These are phyloP conservation scores for Colletotrichum kahawae DNA, from an alignment of 2,329 filamentous ascomycete genomes.

Conservation along the genomic window DNA sequence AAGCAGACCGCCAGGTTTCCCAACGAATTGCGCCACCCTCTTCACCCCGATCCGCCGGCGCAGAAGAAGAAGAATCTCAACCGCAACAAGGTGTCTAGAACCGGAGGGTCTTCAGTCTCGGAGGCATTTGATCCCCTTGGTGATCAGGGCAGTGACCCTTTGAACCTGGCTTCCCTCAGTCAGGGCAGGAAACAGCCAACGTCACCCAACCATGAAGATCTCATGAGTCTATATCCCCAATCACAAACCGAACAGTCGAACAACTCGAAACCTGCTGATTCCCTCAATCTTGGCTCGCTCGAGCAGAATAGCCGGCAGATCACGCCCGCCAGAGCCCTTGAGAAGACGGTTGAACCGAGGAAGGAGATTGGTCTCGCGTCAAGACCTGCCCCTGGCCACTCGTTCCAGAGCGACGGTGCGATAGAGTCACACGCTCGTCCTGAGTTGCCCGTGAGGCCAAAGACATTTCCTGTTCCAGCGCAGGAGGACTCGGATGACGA, in stretches of 20 bases:
- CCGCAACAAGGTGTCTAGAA: conserved; percentile 3
- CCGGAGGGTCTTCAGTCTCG: not conserved
- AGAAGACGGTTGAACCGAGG: not conserved
- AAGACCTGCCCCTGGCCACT: not conserved
- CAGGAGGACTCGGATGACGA: conserved; percentile 25
- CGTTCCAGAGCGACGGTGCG: conserved; percentile 10
- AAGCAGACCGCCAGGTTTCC: conserved; percentile 12
- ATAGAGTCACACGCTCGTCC: conserved; percentile 1
- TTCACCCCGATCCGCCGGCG: conserved; percentile 12
- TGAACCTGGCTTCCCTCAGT: not conserved
- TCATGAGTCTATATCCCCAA: not conserved
- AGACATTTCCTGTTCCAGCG: not conserved
- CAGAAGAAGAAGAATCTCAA: conserved; percentile 1
- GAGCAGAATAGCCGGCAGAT: not conserved
- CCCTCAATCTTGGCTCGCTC: not conserved
- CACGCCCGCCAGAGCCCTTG: not conserved
- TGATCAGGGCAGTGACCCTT: not conserved
- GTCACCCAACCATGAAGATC: conserved; percentile 1
- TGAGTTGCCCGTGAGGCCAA: conserved; percentile 1
- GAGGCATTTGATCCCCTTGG: conserved; percentile 5
- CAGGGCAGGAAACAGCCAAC: not conserved
- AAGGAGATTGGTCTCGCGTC: not conserved
- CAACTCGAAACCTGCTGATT: not conserved
- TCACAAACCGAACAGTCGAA: not conserved
- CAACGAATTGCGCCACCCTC: conserved; percentile 14